Evolutionary conservation across 148 eudicot genomes (phyloP).

Genomic region (Rhododendron ferrugineum): DNA sequence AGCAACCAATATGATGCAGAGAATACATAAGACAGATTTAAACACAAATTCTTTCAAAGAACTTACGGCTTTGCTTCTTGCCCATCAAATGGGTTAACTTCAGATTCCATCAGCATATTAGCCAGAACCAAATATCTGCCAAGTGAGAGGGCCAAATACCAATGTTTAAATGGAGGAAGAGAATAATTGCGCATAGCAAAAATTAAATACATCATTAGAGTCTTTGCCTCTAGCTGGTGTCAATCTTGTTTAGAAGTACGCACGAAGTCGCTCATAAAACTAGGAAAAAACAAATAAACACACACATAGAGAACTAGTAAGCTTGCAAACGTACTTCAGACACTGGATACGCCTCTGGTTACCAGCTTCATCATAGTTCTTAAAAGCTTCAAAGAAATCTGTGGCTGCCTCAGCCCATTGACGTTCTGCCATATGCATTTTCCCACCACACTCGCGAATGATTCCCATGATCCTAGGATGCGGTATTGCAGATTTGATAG

Average conservation of each 20-base stretch:
- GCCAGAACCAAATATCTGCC: conserved; percentile 91
- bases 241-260: neutral
- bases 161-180: neutral
- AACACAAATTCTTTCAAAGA: neutral
- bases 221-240: neutral
- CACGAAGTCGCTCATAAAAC: neutral
- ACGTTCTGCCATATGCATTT: conserved; percentile 99
- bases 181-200: neutral
- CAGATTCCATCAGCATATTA: conserved; percentile 93
- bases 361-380: conserved; percentile 99
- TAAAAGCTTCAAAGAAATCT: conserved; percentile 97
- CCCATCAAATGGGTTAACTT: conserved; percentile 95
- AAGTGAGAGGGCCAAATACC: conserved; percentile 2
- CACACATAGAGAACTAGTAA: neutral
- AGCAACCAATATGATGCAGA: neutral
- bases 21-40: neutral
- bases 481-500: conserved; percentile 94
- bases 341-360: conserved; percentile 89
- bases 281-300: neutral
- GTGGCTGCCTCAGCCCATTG: conserved; percentile 97
- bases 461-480: conserved; percentile 99
- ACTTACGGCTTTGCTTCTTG: conserved; percentile 99
- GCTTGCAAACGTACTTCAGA: conserved; percentile 58
- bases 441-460: conserved; percentile 97
- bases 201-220: neutral